Evolutionary conservation across 495 filamentous ascomycete species (phyloP), one percentile per base, ranked within the genome.

Genomic region (Talaromyces thailandensis): DNA sequence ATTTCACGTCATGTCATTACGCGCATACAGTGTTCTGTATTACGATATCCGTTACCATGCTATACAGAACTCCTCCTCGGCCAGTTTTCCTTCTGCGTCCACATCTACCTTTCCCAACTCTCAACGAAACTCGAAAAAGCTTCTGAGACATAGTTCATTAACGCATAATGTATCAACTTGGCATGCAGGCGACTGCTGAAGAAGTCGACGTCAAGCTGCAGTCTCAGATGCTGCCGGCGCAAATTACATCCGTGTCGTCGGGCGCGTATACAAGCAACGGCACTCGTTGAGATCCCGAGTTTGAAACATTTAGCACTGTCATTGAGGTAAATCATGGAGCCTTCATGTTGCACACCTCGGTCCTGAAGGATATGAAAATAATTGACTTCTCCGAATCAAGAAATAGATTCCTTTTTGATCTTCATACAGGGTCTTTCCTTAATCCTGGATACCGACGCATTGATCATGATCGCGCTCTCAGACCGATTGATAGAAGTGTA

Each of bases 231-330:
- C n/a, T 56, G 24, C 23, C 26, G 25, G 52, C 48, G 48, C 48
- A 52, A 52, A 26, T 55, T 55, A 28, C 51, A 12, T 18, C 51
- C 23, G 23, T 28, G 51, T 9, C 21, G 35, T n/a, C 18, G 40
- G 57, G 59, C 59, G 59, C 59, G 21, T 61, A 61, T 52, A 28
- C 59, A 48, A 28, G 59, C 59, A 50, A 31, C 40, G 3, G 28
- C 25, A 61, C 40, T 61, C 59, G 40, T 31, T 52, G 37, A 51
- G n/a, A 11, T 23, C 28, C 59, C 59, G 26, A 31, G 40, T 35
- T 21, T 52, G 59, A 61, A 61, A 61, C 59, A 61, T 23, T 61
- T 9, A 51, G 18, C 48, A 51, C 48, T 24, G 3, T 25, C 14
- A 25, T 5, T 23, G 18, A 51, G 23, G 18, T 25, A 23, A 51